These are phyloP conservation scores for Penicillium sp. DNA, from an alignment of 2,329 filamentous ascomycete species.

Conservation along the genomic window DNA sequence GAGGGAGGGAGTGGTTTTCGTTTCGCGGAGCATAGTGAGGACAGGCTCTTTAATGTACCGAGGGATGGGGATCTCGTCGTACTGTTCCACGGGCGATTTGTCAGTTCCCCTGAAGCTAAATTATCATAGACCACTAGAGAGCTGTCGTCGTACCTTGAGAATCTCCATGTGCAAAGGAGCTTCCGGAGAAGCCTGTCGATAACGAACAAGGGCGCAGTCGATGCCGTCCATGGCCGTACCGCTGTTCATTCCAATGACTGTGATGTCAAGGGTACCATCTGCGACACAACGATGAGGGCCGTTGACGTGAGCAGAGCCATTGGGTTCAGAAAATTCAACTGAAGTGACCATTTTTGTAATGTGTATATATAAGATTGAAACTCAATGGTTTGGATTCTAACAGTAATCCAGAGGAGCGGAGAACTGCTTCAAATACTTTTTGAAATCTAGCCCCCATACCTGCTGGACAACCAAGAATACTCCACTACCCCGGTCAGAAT, in stretches of 20 bases:
- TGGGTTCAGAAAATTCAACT: constrained; percentile 5
- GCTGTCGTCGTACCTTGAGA: constrained; percentile 30
- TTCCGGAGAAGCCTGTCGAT: constrained; percentile 53
- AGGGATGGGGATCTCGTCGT: constrained; percentile 56
- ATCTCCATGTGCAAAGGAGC: constrained; percentile 57
- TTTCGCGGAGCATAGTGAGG: constrained; percentile 57
- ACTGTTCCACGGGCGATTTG: constrained; percentile 33
- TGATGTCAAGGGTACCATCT: constrained; percentile 40
- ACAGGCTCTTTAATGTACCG: constrained; percentile 56
- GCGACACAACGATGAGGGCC: constrained; percentile 34
- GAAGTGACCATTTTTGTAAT: constrained; percentile 6
- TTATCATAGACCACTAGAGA: neutral
- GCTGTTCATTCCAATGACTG: constrained; percentile 55
- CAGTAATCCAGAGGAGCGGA: constrained; percentile 2
- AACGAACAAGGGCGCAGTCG: constrained; percentile 59
- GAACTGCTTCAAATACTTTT: constrained; percentile 8
- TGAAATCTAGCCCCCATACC: neutral
- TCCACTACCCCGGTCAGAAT: neutral
- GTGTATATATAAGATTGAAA: neutral
- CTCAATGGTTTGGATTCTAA: neutral
- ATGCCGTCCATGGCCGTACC: constrained; percentile 58
- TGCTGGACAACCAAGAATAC: neutral
- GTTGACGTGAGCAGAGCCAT: constrained; percentile 7
- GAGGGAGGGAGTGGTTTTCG: constrained; percentile 53
- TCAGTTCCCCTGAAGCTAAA: neutral